Percentiles rank a stretch among this genome's conserved stretches.
Evolutionary conservation across 1,284 basidiomycete genomes (phyloP).

Genomic region (Grifola frondosa): DNA sequence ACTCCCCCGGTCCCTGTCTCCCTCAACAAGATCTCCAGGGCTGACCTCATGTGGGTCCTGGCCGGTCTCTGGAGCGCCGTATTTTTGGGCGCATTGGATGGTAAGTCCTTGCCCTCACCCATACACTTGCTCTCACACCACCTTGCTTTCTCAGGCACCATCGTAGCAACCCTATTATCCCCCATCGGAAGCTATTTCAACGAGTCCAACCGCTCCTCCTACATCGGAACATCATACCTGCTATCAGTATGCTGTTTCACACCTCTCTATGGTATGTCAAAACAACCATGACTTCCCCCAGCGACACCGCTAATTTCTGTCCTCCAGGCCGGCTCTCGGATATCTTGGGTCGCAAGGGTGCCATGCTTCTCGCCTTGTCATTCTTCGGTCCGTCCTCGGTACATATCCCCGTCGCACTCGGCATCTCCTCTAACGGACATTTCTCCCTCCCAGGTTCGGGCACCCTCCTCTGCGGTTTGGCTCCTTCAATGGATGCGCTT

Average conservation of each 20-base stretch:
- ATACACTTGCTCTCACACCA: constrained; percentile 9
- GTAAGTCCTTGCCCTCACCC: constrained; percentile 39
- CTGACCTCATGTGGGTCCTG: constrained; percentile 66
- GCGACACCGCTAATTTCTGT: neutral
- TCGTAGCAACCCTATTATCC: constrained; percentile 75
- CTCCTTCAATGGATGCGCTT: constrained; percentile 80
- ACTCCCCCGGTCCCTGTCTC: constrained; percentile 15
- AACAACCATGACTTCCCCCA: too few relatives aligned
- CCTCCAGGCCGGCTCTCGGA: constrained; percentile 77
- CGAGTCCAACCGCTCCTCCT: constrained; percentile 78
- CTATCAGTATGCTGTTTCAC: constrained; percentile 90
- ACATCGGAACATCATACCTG: constrained; percentile 86
- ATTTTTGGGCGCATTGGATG: constrained; percentile 80
- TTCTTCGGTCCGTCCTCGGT: constrained; percentile 68
- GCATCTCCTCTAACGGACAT: too few relatives aligned
- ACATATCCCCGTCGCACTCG: too few relatives aligned
- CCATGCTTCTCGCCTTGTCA: constrained; percentile 77
- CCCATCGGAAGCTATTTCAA: constrained; percentile 80
- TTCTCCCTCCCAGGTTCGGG: constrained; percentile 57
- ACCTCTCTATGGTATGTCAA: constrained; percentile 80
- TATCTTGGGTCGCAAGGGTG: constrained; percentile 83
- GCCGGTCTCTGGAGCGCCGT: constrained; percentile 77
- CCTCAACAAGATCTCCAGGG: constrained; percentile 47
- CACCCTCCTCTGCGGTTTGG: constrained; percentile 80
- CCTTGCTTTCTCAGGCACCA: constrained; percentile 51